phyloP scores from a whole-genome alignment of 345 rosid species.

The Durio zibethinus region DNA sequence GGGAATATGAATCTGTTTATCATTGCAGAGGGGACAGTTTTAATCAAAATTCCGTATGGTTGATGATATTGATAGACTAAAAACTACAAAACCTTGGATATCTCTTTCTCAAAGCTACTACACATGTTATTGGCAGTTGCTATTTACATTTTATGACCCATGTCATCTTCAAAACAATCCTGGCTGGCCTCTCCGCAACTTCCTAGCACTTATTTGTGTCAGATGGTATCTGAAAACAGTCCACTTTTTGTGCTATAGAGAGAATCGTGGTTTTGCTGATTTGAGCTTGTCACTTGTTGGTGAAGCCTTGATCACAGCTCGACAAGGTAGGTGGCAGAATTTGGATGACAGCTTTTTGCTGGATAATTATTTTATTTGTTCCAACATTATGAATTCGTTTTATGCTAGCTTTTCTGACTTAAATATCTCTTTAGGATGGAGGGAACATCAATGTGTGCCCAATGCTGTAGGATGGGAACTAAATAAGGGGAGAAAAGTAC shows the following conservation, averaged over 20 bases:
- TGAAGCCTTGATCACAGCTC: conserved; percentile 53
- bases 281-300: conserved; percentile 76
- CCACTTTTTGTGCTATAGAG: conserved; percentile 79
- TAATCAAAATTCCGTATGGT: not conserved
- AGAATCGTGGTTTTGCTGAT: conserved; percentile 88
- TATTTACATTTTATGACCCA: conserved; percentile 87
- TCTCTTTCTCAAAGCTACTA: conserved; percentile 11
- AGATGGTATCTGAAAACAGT: conserved; percentile 72
- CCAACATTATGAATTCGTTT: conserved; percentile 1
- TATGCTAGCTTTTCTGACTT: conserved; percentile 2
- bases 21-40: not conserved
- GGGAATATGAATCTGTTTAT: conserved; percentile 10
- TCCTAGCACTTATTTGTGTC: conserved; percentile 63
- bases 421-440: conserved; percentile 43
- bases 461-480: conserved; percentile 91
- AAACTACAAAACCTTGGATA: not conserved
- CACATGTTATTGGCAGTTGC: conserved; percentile 44
- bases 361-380: conserved; percentile 7
- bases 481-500: conserved; percentile 52
- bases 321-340: conserved; percentile 57
- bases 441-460: conserved; percentile 43
- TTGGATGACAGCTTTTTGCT: conserved; percentile 31
- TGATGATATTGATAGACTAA: not conserved
- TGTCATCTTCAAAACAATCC: conserved; percentile 87
- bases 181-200: conserved; percentile 98